A percentile compares a stretch with the other conserved stretches of the same genome.
Conservation (phyloP, 768 basidiomycete genomes). For the Glaciozyma antarctica region DNA sequence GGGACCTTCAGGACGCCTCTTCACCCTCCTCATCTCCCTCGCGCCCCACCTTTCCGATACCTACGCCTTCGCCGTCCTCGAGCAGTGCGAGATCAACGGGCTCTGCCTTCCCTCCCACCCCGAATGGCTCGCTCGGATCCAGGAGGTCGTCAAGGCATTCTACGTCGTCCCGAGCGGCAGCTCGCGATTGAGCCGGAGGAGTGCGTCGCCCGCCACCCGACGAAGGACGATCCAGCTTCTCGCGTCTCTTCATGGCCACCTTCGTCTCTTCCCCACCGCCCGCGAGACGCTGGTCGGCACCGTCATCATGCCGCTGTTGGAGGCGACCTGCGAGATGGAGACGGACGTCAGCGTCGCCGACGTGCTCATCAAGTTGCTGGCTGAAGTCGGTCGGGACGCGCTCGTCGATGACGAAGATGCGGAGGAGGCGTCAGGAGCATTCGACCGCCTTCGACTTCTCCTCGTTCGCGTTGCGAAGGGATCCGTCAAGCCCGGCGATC, state of each 20-base stretch:
- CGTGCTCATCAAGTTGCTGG: conserved; percentile 36
- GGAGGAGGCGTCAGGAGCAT: conserved; percentile 23
- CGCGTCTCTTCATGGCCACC: conserved; percentile 36
- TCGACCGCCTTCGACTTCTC: conserved; percentile 28
- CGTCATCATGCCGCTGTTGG: conserved; percentile 40
- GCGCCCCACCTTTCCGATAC: conserved; percentile 37
- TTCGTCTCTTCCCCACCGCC: conserved; percentile 36
- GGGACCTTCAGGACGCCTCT: conserved; percentile 30
- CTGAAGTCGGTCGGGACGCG: conserved; percentile 19
- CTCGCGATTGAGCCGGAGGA: conserved; percentile 23
- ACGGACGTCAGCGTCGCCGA: conserved; percentile 38
- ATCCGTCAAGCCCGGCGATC: conserved; percentile 1
- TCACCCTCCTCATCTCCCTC: conserved; percentile 38
- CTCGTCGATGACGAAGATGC: conserved; percentile 33
- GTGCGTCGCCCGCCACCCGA: conserved; percentile 30
- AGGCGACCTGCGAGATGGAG: conserved; percentile 37
- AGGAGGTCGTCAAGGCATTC: conserved; percentile 29
- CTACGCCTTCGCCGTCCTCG: conserved; percentile 29
- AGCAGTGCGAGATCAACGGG: conserved; percentile 29
- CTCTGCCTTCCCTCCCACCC: conserved; percentile 33
- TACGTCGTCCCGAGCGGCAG: conserved; percentile 24
- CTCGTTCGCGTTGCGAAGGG: conserved; percentile 23
- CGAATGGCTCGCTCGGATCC: conserved; percentile 33
- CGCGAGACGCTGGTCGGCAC: conserved; percentile 36
- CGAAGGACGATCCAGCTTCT: conserved; percentile 27